phyloP scores from a whole-genome alignment of 257 asterid genomes.

The Solanum chilense region DNA sequence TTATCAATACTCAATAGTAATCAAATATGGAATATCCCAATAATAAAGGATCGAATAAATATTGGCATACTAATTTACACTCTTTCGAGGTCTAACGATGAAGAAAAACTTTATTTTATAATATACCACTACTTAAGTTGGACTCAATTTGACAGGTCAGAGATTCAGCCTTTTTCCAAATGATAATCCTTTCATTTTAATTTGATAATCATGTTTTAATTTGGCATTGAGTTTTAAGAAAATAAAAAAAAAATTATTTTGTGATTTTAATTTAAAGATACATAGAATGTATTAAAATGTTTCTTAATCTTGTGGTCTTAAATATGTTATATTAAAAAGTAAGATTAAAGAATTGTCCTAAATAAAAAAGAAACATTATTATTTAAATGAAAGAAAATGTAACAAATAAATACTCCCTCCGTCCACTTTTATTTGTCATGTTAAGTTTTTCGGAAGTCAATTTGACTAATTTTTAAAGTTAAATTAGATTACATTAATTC shows the following conservation, averaged over 20 bases:
- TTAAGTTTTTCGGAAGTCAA: too few species aligned
- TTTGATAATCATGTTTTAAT: too few species aligned
- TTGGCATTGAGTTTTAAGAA: neutral
- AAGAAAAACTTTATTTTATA: neutral
- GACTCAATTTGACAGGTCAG: neutral
- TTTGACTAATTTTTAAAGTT: too few species aligned
- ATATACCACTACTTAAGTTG: neutral
- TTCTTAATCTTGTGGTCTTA: fast-evolving
- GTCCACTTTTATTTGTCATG: too few species aligned
- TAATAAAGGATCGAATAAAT: neutral
- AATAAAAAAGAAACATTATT: neutral
- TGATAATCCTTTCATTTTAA: too few species aligned
- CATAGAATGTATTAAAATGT: fast-evolving
- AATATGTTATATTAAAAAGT: too few species aligned
- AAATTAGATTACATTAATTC: too few species aligned
- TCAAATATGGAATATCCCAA: neutral
- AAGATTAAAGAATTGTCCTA: neutral
- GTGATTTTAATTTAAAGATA: too few species aligned
- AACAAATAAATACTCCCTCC: too few species aligned
- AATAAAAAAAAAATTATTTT: too few species aligned
- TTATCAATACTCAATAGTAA: neutral
- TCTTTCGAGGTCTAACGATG: neutral
- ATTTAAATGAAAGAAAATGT: neutral
- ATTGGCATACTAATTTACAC: neutral
- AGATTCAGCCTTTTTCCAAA: neutral